Percentiles rank a stretch among this genome's conserved stretches.
Evolutionary conservation across 2,329 filamentous ascomycete species (phyloP).

Genomic region (Celoporthe dispersa): DNA sequence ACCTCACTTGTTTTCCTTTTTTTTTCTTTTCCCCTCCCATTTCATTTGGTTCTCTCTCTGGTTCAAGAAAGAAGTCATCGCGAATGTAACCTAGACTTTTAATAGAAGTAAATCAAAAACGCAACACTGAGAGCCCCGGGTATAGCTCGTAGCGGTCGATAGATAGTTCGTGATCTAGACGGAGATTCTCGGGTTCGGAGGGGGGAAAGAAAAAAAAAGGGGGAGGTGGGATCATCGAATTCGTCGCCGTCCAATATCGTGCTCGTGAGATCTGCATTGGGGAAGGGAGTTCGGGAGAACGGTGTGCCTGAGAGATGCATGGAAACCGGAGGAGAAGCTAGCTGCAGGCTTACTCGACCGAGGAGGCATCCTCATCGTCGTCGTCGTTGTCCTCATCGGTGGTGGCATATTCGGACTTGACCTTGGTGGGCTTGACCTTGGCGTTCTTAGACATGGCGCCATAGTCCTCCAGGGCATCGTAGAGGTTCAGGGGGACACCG

Average conservation of each 20-base stretch:
- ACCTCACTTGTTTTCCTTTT: no score
- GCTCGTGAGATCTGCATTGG: background rate
- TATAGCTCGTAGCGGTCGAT: background rate
- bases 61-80: background rate
- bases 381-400: background rate
- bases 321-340: background rate
- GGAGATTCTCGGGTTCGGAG: background rate
- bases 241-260: background rate
- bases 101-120: background rate
- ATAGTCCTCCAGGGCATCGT: constrained; percentile 2
- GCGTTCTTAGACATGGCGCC: background rate
- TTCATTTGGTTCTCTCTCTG: background rate
- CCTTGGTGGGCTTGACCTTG: background rate
- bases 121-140: background rate
- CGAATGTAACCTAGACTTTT: background rate
- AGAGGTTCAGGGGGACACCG: constrained; percentile 1
- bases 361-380: background rate
- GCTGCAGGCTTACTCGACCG: background rate
- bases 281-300: background rate
- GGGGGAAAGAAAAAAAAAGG: background rate
- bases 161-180: background rate
- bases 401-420: background rate
- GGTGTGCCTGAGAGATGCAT: background rate
- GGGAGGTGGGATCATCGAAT: no score
- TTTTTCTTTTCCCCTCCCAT: background rate